Conservation (phyloP, 2,329 filamentous ascomycete species). For the Drechslerella dactyloides region DNA sequence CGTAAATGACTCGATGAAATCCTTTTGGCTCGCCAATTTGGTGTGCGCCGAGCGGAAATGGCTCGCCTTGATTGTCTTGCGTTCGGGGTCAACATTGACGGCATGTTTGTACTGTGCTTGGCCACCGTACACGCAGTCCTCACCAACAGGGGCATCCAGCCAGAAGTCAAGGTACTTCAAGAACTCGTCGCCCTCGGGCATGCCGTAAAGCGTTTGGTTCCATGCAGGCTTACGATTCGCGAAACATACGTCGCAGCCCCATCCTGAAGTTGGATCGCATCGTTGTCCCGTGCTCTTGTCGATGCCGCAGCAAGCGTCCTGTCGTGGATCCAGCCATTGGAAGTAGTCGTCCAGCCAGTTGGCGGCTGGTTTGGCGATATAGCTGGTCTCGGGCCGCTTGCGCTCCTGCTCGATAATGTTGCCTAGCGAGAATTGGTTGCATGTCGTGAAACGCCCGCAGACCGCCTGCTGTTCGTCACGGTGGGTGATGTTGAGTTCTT, state of each 20-base stretch:
- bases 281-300: slow-evolving; percentile 52
- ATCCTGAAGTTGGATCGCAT: slow-evolving; percentile 54
- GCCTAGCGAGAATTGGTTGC: slow-evolving; percentile 79
- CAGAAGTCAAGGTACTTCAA: slow-evolving; percentile 83
- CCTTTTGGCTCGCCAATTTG: slow-evolving; percentile 81
- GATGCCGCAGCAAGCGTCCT: slow-evolving; percentile 73
- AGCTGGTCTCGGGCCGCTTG: slow-evolving; percentile 85
- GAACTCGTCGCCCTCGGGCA: slow-evolving; percentile 94
- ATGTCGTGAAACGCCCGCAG: slow-evolving; percentile 89
- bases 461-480: slow-evolving; percentile 80
- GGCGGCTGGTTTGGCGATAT: slow-evolving; percentile 83
- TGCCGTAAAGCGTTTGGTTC: slow-evolving; percentile 87
- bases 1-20: slow-evolving; percentile 91
- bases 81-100: slow-evolving; percentile 75
- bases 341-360: slow-evolving; percentile 98
- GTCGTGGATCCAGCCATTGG: slow-evolving; percentile 88
- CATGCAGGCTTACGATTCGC: slow-evolving; percentile 76
- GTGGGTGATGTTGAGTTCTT: slow-evolving; percentile 77
- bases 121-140: slow-evolving; percentile 85
- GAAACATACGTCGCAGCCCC: slow-evolving; percentile 79
- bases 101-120: slow-evolving; percentile 85
- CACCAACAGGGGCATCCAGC: slow-evolving; percentile 77
- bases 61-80: slow-evolving; percentile 74
- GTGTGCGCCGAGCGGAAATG: slow-evolving; percentile 93
- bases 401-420: slow-evolving; percentile 94